These are phyloP conservation scores for Musa balbisiana DNA, from an alignment of 202 grass and related monocot species.

Conservation along the genomic window DNA sequence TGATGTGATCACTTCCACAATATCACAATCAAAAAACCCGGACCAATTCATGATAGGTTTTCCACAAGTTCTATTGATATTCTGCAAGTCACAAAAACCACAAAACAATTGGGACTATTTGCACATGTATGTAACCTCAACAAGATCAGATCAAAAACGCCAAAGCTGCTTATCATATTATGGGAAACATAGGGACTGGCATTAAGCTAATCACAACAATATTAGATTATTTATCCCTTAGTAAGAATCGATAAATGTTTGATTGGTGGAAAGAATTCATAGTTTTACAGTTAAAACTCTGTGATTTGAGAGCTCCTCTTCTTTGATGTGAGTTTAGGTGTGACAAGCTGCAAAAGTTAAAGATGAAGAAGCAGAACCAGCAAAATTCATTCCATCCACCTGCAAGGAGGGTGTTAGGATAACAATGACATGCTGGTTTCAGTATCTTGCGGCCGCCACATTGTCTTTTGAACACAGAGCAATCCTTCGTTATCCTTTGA, in stretches of 20 bases:
- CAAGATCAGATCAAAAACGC: neutral
- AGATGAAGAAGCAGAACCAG: neutral
- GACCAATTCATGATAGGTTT: no score
- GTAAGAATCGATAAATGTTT: neutral
- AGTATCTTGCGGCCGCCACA: slow-evolving; percentile 41
- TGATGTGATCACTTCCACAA: no score
- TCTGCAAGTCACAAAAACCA: no score
- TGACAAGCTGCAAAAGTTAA: no score
- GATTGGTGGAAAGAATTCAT: no score
- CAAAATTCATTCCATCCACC: neutral
- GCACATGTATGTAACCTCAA: no score
- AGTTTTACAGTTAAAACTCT: neutral
- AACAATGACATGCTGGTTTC: slow-evolving; percentile 35
- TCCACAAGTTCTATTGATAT: no score
- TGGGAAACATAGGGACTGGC: neutral
- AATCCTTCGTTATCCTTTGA: slow-evolving; percentile 50
- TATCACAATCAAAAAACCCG: no score
- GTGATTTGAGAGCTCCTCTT: neutral
- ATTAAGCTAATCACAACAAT: neutral
- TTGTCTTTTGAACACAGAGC: slow-evolving; percentile 52
- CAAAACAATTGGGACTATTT: no score
- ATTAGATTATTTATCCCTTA: neutral
- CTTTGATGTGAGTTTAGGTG: no score
- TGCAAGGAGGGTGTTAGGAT: no score
- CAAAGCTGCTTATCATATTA: neutral